A percentile compares a stretch with the other conserved stretches of the same genome.
These are phyloP conservation scores for Macrolepiota albuminosa DNA, from an alignment of 768 basidiomycete genomes.

Conservation along the genomic window DNA sequence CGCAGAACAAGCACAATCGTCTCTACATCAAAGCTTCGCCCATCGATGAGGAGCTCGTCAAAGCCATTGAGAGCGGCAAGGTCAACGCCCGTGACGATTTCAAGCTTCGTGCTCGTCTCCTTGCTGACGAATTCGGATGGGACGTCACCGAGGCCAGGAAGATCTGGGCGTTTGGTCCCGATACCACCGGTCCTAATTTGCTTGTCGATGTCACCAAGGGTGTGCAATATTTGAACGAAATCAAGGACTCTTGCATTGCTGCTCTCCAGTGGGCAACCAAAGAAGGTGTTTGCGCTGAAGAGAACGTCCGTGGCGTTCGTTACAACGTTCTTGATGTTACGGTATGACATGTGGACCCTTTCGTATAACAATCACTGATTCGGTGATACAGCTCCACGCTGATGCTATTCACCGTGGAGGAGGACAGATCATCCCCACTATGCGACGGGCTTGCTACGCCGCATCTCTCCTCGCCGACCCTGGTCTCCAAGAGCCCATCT, in stretches of 20 bases:
- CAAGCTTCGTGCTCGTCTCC: slow-evolving; percentile 89
- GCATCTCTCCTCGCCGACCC: slow-evolving; percentile 90
- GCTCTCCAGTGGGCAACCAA: slow-evolving; percentile 99
- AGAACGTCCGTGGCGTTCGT: slow-evolving; percentile 97
- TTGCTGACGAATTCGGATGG: slow-evolving; percentile 97
- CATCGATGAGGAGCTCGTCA: slow-evolving; percentile 87
- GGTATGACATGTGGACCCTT: slow-evolving; percentile 37
- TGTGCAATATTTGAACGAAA: slow-evolving; percentile 98
- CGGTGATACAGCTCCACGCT: slow-evolving; percentile 69
- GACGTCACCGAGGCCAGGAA: slow-evolving; percentile 98
- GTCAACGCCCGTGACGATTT: slow-evolving; percentile 93
- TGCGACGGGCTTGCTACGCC: slow-evolving; percentile 94
- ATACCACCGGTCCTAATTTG: slow-evolving; percentile 94
- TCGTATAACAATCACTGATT: neutral
- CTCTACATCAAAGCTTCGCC: slow-evolving; percentile 91
- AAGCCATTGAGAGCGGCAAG: slow-evolving; percentile 85
- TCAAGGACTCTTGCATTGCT: slow-evolving; percentile 98
- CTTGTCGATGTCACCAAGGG: slow-evolving; percentile 98
- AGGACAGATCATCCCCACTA: slow-evolving; percentile 97
- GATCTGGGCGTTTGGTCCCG: slow-evolving; percentile 99
- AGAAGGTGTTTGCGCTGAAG: slow-evolving; percentile 93
- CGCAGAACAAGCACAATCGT: slow-evolving; percentile 99
- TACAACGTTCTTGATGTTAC: slow-evolving; percentile 95
- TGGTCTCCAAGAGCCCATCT: slow-evolving; percentile 93
- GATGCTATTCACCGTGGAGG: slow-evolving; percentile 99